A percentile compares a stretch with the other conserved stretches of the same genome.
Evolutionary conservation across 2,329 filamentous ascomycete species (phyloP).

Genomic region (Fusarium pilosicola): DNA sequence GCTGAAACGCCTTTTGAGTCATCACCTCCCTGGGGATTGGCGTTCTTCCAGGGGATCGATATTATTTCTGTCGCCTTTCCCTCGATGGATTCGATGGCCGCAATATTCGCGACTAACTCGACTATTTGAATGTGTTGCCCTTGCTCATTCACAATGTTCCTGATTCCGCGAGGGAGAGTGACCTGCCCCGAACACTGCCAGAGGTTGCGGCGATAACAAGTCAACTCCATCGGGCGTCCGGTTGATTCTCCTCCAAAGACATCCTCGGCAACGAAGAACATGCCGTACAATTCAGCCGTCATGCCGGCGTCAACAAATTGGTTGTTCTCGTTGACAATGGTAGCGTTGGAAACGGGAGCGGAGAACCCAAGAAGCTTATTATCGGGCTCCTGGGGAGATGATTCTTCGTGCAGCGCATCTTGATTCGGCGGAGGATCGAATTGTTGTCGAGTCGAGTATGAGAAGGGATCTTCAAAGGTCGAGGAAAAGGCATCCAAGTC

Average conservation of each 20-base stretch:
- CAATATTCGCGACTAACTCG: slow-evolving; percentile 82
- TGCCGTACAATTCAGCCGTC: slow-evolving; percentile 82
- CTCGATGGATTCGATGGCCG: slow-evolving; percentile 90
- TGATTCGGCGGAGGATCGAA: slow-evolving; percentile 57
- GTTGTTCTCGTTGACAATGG: slow-evolving; percentile 73
- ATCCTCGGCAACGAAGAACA: slow-evolving; percentile 89
- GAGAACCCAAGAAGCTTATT: slow-evolving; percentile 82
- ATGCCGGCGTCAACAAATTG: slow-evolving; percentile 72
- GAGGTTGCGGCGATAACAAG: slow-evolving; percentile 92
- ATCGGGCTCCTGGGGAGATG: slow-evolving; percentile 67
- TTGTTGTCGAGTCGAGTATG: slow-evolving; percentile 61
- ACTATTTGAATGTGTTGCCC: slow-evolving; percentile 80
- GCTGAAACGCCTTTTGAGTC: slow-evolving; percentile 60
- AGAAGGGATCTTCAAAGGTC: slow-evolving; percentile 74
- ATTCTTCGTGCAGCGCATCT: slow-evolving; percentile 57
- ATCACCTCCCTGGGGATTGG: slow-evolving; percentile 65
- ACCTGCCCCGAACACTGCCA: slow-evolving; percentile 95
- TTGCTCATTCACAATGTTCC: slow-evolving; percentile 77
- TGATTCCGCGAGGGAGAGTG: slow-evolving; percentile 76
- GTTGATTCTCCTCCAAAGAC: slow-evolving; percentile 72
- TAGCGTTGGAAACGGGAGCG: slow-evolving; percentile 66
- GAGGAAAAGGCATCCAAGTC: slow-evolving; percentile 69
- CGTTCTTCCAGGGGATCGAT: slow-evolving; percentile 93
- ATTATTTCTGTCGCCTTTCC: slow-evolving; percentile 94
- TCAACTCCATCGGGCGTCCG: slow-evolving; percentile 79